Evolutionary conservation across 768 basidiomycete genomes (phyloP), one percentile per base, ranked within the genome.

Genomic region (Pholiota microspora): DNA sequence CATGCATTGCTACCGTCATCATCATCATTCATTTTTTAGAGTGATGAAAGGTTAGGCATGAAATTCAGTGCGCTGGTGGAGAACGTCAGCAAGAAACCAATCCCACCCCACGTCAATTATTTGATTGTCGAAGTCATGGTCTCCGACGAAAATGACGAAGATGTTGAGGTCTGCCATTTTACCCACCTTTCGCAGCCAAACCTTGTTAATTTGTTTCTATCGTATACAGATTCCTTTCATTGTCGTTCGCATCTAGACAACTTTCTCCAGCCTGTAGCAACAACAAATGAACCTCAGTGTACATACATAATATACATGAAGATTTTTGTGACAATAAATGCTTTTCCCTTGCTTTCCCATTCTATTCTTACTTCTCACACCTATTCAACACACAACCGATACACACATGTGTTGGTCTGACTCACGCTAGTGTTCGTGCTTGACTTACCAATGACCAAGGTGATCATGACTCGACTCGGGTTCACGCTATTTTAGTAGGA

Each of bases 41-140:
- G 88, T 63, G 85, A 92, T 44, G 94, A 96, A 67, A 80, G 95
- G 49, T 69, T 96, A 58, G 81, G 83, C 5, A 89, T 97, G 92
- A 88, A 82, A 64, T 92, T 99, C 74, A 91, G 86, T 69, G 85
- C 87, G 57, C 78, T 99, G 25, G 94, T 96, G 8, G 96, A 98
- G 70, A 80, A 81, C 51, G 94, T 99, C 53, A 94, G 90, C 77
- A 98, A 92, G 84, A 98, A 95, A 73, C 84, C 93, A 5, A 81
- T 98, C 56, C 86, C 86, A 10, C 82, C 89, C 7, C 86, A 94
- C 66, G 80, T 81, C 55, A 94, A 86, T 65, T 87, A 93, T 62
- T 78, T 98, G 34, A 78, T 96, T 40, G 92, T 94, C 12, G 97
- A 98, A 72, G 84, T 98, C 45, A 96, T 98, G 93, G 89, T 89